Evolutionary conservation across 2,329 filamentous ascomycete species (phyloP).

Genomic region (Lasiodiplodia gonubiensis): DNA sequence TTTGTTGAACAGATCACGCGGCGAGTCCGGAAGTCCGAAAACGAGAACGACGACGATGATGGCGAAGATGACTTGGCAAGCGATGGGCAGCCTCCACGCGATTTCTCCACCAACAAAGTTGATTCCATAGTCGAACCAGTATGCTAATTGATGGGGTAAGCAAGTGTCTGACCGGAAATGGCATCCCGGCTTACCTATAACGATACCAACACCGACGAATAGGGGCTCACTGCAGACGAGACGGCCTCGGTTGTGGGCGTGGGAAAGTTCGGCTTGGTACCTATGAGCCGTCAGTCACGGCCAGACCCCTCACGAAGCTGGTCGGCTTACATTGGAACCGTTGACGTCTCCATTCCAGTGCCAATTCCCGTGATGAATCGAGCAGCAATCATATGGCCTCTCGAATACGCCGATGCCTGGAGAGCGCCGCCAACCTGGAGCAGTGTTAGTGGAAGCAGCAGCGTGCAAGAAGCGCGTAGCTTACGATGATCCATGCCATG

Average conservation of each 20-base stretch:
- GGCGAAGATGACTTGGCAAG: conserved; percentile 58
- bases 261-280: conserved; percentile 60
- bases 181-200: conserved; percentile 39
- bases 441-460: not conserved
- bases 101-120: conserved; percentile 45
- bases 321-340: conserved; percentile 51
- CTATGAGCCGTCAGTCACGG: not conserved
- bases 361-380: conserved; percentile 60
- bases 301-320: too few species aligned
- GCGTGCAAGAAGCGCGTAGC: not conserved
- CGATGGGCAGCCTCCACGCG: conserved; percentile 58
- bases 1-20: conserved; percentile 42
- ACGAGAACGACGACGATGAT: conserved; percentile 50
- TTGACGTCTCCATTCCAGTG: conserved; percentile 61
- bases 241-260: conserved; percentile 63
- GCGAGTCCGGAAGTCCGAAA: conserved; percentile 41
- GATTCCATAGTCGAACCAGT: conserved; percentile 57
- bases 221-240: conserved; percentile 62
- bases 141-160: conserved; percentile 46
- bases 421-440: conserved; percentile 21
- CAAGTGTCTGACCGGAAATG: not conserved
- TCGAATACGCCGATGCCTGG: conserved; percentile 22
- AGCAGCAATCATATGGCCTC: conserved; percentile 56
- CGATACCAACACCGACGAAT: conserved; percentile 55
- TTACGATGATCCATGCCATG: conserved; percentile 28